Conservation (phyloP, 768 basidiomycete species). For the Amanita brunnescens region DNA sequence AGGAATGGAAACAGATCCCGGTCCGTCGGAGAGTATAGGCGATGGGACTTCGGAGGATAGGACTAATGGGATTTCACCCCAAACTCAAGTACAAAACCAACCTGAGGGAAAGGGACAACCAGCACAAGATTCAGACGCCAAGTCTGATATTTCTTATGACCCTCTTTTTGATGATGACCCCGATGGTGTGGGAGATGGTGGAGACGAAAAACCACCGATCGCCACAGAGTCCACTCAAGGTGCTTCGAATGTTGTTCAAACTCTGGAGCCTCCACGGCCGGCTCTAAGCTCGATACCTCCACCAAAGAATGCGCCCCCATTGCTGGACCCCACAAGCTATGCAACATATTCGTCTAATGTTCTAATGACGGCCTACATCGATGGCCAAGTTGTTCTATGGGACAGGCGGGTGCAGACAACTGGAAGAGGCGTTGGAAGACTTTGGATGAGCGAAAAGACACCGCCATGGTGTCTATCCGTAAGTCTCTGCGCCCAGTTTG, state of each 20-base stretch:
- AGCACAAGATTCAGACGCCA: constrained; percentile 43
- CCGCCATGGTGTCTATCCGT: constrained; percentile 97
- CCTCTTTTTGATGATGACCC: constrained; percentile 87
- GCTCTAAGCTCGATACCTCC: constrained; percentile 34
- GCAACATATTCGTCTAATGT: constrained; percentile 69
- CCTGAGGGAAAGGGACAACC: constrained; percentile 9
- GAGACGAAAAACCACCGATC: constrained; percentile 10
- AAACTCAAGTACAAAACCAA: constrained; percentile 8
- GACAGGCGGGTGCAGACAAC: constrained; percentile 65
- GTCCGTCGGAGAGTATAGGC: neutral
- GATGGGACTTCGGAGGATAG: neutral
- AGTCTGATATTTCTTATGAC: constrained; percentile 77
- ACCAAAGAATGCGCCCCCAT: constrained; percentile 70
- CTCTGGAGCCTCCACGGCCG: constrained; percentile 17
- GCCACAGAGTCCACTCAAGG: constrained; percentile 7
- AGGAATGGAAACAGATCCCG: neutral
- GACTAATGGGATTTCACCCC: neutral
- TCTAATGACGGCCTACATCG: constrained; percentile 82
- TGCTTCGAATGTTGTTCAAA: constrained; percentile 8
- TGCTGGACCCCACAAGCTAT: constrained; percentile 55
- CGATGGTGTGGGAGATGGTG: constrained; percentile 45
- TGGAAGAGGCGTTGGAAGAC: constrained; percentile 67
- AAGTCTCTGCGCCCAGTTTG: constrained; percentile 23
- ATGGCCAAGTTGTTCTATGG: constrained; percentile 90
- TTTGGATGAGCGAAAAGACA: constrained; percentile 87